Evolutionary conservation across 352 stramenopile genomes (phyloP).

Genomic region (Phytophthora sp.): DNA sequence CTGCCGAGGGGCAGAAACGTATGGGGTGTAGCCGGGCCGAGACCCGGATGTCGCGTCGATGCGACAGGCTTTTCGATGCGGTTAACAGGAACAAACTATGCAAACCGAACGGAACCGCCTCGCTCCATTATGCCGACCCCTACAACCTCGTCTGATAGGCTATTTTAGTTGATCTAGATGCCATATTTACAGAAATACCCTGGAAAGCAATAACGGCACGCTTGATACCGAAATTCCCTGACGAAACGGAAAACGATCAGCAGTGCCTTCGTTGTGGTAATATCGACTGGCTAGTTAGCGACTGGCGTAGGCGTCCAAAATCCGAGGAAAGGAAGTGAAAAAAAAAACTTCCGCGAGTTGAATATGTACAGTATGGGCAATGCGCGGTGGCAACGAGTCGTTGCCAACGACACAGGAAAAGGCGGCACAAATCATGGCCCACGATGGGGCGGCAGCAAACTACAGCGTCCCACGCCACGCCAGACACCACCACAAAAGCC

Average conservation of each 20-base stretch:
- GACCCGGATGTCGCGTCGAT: slow-evolving; percentile 18
- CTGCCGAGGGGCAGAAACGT: slow-evolving; percentile 26
- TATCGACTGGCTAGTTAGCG: too few species aligned
- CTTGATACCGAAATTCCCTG: neutral
- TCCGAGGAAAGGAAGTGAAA: too few species aligned
- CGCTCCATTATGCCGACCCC: slow-evolving; percentile 6
- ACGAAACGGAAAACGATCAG: slow-evolving; percentile 14
- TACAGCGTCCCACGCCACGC: slow-evolving; percentile 6
- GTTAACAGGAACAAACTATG: neutral
- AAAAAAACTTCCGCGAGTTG: slow-evolving; percentile 15
- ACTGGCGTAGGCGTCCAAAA: slow-evolving; percentile 19
- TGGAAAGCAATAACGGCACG: slow-evolving; percentile 6
- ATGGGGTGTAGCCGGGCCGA: slow-evolving; percentile 10
- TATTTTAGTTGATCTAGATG: slow-evolving; percentile 19
- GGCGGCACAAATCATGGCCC: too few species aligned
- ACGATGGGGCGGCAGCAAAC: slow-evolving; percentile 23
- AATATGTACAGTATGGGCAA: too few species aligned
- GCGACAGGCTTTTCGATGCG: slow-evolving; percentile 19
- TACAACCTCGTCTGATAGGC: slow-evolving; percentile 10
- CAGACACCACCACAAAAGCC: slow-evolving; percentile 15
- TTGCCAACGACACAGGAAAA: slow-evolving; percentile 24
- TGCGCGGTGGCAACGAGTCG: too few species aligned
- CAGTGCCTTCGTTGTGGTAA: neutral
- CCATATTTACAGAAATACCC: slow-evolving; percentile 23
- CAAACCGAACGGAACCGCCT: slow-evolving; percentile 10